Conservation (phyloP, 108 stramenopile species). For the Ochromonas danica region DNA sequence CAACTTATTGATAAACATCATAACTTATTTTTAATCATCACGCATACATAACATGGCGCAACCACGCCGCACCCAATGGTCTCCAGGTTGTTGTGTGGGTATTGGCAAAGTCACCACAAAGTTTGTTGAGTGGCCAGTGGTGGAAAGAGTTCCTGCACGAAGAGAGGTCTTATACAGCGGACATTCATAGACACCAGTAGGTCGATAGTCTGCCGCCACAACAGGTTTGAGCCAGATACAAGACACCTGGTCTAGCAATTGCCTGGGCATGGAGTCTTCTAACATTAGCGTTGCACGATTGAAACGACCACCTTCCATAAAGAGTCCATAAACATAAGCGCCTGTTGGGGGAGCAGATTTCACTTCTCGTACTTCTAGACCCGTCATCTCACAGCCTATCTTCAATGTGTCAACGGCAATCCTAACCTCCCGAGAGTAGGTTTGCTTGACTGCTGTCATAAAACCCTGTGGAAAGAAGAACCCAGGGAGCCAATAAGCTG, state of each 20-base stretch:
- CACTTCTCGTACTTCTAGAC: conserved; percentile 38
- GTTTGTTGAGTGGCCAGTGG: conserved; percentile 62
- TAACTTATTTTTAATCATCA: conserved; percentile 58
- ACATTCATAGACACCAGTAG: conserved; percentile 43
- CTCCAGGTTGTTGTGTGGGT: conserved; percentile 37
- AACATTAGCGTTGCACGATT: conserved; percentile 45
- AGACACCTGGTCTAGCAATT: conserved; percentile 55
- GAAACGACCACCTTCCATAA: conserved; percentile 61
- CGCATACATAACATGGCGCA: conserved; percentile 64
- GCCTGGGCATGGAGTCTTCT: conserved; percentile 45
- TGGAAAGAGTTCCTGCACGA: conserved; percentile 56
- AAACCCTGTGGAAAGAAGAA: conserved; percentile 68
- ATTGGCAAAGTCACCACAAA: conserved; percentile 54
- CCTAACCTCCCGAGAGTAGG: conserved; percentile 50
- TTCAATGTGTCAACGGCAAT: conserved; percentile 56
- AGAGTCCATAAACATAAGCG: conserved; percentile 61
- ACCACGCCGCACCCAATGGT: conserved; percentile 62
- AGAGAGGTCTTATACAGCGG: conserved; percentile 62
- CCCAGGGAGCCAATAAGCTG: conserved; percentile 54
- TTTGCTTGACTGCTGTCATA: conserved; percentile 59
- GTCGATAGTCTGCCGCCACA: conserved; percentile 25
- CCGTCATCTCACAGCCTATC: conserved; percentile 44
- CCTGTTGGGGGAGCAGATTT: conserved; percentile 42
- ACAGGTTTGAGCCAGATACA: conserved; percentile 55
- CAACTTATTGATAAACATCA: no score